These are phyloP conservation scores for Pachyrhizus erosus DNA, from an alignment of 306 rosid species.

Conservation along the genomic window DNA sequence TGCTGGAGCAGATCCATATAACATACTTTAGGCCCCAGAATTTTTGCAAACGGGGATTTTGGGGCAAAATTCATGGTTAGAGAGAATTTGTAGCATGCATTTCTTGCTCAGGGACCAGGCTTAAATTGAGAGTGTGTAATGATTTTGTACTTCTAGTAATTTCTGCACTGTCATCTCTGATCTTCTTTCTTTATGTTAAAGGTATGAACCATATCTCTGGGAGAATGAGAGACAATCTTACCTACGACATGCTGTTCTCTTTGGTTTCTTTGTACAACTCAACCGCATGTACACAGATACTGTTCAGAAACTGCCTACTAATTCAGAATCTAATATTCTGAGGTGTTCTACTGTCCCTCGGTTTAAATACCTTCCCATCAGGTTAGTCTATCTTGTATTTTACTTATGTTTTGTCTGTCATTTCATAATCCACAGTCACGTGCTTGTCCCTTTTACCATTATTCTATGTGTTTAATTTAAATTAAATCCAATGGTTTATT, in stretches of 20 bases:
- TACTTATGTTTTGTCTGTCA: slow-evolving; percentile 25
- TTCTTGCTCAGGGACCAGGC: slow-evolving; percentile 26
- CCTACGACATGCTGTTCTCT: slow-evolving; percentile 94
- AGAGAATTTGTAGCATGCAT: slow-evolving; percentile 1
- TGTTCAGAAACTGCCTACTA: slow-evolving; percentile 91
- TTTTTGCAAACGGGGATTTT: background rate
- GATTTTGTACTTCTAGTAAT: slow-evolving; percentile 23
- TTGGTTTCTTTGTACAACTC: slow-evolving; percentile 98
- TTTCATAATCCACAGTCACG: slow-evolving; percentile 2
- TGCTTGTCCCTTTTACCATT: background rate
- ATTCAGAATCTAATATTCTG: slow-evolving; percentile 96
- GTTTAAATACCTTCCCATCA: slow-evolving; percentile 97
- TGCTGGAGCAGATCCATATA: slow-evolving; percentile 13
- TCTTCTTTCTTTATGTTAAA: slow-evolving; percentile 39
- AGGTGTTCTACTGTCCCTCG: slow-evolving; percentile 97
- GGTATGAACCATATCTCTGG: slow-evolving; percentile 98
- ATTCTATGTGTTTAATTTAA: background rate
- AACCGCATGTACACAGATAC: slow-evolving; percentile 88
- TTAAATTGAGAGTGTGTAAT: slow-evolving; percentile 9
- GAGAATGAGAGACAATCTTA: slow-evolving; percentile 95
- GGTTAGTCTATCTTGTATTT: slow-evolving; percentile 59
- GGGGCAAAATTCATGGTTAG: background rate
- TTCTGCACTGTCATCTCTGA: slow-evolving; percentile 5
- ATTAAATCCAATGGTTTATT: slow-evolving; percentile 20
- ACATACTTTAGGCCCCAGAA: background rate